Conservation (phyloP, 73 alveolate genomes). For the Breviolum minutum region DNA sequence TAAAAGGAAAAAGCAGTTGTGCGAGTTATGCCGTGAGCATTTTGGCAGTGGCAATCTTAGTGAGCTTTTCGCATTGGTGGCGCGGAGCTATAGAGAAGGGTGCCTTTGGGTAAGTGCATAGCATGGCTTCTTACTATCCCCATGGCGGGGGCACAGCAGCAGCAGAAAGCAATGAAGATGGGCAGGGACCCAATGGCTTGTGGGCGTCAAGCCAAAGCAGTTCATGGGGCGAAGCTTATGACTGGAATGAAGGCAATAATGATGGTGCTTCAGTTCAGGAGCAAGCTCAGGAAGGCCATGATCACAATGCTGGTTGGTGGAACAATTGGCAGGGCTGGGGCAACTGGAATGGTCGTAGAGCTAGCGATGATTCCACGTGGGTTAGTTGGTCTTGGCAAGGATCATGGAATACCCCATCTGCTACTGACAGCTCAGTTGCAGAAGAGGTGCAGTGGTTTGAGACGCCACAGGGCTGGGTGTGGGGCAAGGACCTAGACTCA, state of each 20-base stretch:
- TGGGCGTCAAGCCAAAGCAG: too few relatives aligned
- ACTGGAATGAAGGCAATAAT: background rate
- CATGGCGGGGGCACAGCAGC: background rate
- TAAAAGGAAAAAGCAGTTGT: background rate
- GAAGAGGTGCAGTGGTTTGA: background rate
- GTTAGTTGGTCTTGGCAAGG: background rate
- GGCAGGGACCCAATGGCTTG: too few relatives aligned
- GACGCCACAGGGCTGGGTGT: background rate
- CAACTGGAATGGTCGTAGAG: background rate
- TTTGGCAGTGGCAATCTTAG: background rate
- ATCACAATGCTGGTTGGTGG: background rate
- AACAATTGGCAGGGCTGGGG: background rate
- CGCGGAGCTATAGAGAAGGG: background rate
- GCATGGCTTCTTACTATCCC: background rate
- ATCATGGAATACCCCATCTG: background rate
- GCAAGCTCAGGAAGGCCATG: background rate
- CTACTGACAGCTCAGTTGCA: background rate
- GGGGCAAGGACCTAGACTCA: background rate
- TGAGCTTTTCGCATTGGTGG: background rate
- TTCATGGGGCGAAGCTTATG: too few relatives aligned
- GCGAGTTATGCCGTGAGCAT: background rate
- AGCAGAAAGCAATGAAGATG: too few relatives aligned
- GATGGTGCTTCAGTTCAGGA: background rate
- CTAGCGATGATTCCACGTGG: background rate
- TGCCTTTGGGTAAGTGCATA: background rate